Conservation (phyloP, 2,329 filamentous ascomycete genomes). For the Fusarium nematophilum region DNA sequence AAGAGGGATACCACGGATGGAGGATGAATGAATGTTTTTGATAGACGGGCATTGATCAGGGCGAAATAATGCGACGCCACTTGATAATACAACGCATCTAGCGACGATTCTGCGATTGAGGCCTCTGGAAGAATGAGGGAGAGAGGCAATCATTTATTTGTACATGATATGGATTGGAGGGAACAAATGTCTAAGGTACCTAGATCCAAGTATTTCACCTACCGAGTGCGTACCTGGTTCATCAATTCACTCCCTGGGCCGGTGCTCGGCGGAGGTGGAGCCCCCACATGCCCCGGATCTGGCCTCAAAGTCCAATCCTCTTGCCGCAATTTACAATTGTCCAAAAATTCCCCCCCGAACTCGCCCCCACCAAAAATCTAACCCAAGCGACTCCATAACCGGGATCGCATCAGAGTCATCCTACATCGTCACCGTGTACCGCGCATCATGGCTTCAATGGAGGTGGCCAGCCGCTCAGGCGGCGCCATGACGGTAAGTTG, state of each 20-base stretch:
- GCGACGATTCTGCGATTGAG: neutral
- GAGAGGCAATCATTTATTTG: conserved; percentile 1
- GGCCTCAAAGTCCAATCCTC: conserved; percentile 48
- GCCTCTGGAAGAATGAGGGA: neutral
- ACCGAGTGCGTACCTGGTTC: neutral
- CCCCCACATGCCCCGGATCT: conserved; percentile 43
- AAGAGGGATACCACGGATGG: conserved; percentile 2
- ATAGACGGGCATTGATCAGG: conserved; percentile 14
- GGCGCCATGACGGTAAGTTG: conserved; percentile 58
- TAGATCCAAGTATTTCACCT: too few species aligned
- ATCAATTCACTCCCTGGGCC: conserved; percentile 19
- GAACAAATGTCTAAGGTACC: too few species aligned
- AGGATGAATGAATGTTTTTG: conserved; percentile 18
- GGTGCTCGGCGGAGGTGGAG: conserved; percentile 37
- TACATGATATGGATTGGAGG: too few species aligned
- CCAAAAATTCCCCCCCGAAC: conserved; percentile 45
- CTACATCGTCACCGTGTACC: conserved; percentile 29
- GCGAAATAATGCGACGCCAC: conserved; percentile 20
- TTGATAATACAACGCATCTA: conserved; percentile 36
- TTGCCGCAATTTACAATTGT: conserved; percentile 49
- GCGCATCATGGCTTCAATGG: conserved; percentile 61
- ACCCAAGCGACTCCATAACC: conserved; percentile 17
- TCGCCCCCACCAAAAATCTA: conserved; percentile 42
- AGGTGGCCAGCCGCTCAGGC: conserved; percentile 61
- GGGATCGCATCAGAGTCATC: conserved; percentile 29